These are phyloP conservation scores for Lentinula raphanica DNA, from an alignment of 768 basidiomycete genomes.

Conservation along the genomic window DNA sequence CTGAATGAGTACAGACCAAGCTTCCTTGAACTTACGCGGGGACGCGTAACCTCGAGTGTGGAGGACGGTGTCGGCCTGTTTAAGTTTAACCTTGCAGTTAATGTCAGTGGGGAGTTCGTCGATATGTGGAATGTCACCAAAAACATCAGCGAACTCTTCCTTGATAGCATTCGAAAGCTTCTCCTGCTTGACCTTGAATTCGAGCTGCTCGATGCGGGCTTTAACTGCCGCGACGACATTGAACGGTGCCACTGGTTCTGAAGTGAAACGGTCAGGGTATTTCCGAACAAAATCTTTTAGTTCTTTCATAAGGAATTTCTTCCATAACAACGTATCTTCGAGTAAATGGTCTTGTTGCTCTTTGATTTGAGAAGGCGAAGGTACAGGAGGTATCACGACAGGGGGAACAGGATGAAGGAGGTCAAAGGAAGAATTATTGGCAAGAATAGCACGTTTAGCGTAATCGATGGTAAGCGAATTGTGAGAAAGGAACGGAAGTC, in stretches of 20 bases:
- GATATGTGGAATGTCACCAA: slow-evolving; percentile 1
- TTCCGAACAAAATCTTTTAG: too few species aligned
- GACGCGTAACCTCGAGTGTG: slow-evolving; percentile 16
- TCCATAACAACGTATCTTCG: too few species aligned
- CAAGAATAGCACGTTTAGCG: slow-evolving; percentile 7
- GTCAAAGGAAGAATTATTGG: slow-evolving; percentile 9
- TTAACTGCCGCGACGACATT: too few species aligned
- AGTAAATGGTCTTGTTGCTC: not conserved
- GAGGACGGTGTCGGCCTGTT: slow-evolving; percentile 17
- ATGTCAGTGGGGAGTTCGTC: not conserved
- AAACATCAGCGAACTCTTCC: too few species aligned
- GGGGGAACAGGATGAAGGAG: slow-evolving; percentile 5
- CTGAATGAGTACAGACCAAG: slow-evolving; percentile 22
- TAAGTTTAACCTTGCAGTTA: slow-evolving; percentile 14
- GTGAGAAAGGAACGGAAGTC: slow-evolving; percentile 25
- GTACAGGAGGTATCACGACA: not conserved
- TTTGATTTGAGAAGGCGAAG: not conserved
- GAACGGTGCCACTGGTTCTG: too few species aligned
- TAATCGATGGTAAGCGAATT: slow-evolving; percentile 32
- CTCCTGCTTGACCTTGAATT: too few species aligned
- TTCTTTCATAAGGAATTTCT: not conserved
- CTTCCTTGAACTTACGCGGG: slow-evolving; percentile 25
- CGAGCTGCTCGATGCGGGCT: too few species aligned
- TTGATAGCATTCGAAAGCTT: too few species aligned
- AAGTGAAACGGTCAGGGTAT: too few species aligned